Percentiles rank a stretch among this genome's conserved stretches.
Conservation (phyloP, 2,329 filamentous ascomycete genomes). For the Helminthosporium solani region DNA sequence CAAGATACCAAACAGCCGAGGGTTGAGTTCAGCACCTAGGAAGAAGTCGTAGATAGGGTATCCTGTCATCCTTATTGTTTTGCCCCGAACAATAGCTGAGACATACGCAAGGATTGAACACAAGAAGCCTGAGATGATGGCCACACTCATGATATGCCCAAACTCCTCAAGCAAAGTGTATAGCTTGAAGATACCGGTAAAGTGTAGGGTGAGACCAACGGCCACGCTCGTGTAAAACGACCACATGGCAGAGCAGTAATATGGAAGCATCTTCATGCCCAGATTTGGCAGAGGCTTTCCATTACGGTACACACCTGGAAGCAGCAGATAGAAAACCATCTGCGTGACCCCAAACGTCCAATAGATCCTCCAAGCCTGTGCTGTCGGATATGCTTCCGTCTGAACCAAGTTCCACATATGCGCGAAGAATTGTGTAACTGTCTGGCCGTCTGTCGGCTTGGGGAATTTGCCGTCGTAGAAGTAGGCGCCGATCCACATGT, state of each 20-base stretch:
- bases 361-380: conserved; percentile 88
- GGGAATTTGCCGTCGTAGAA: conserved; percentile 89
- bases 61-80: conserved; percentile 89
- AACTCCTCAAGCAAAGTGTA: conserved; percentile 96
- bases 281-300: conserved; percentile 85
- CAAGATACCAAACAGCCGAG: conserved; percentile 77
- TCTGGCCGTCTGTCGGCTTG: conserved; percentile 64
- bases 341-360: conserved; percentile 91
- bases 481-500: conserved; percentile 96
- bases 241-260: conserved; percentile 89
- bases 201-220: conserved; percentile 71
- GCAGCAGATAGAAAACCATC: conserved; percentile 74
- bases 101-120: conserved; percentile 83
- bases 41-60: conserved; percentile 83
- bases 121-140: conserved; percentile 85
- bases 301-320: conserved; percentile 84
- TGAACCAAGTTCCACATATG: conserved; percentile 74
- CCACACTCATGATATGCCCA: conserved; percentile 86
- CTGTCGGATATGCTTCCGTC: conserved; percentile 78
- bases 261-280: conserved; percentile 80
- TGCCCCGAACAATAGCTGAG: conserved; percentile 77
- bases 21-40: conserved; percentile 86
- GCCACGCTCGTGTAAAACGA: conserved; percentile 86
- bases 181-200: conserved; percentile 80
- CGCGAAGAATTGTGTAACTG: conserved; percentile 66